Base-by-base conservation (phyloP, 169 alveolate species). In the Plasmodium berghei region DNA sequence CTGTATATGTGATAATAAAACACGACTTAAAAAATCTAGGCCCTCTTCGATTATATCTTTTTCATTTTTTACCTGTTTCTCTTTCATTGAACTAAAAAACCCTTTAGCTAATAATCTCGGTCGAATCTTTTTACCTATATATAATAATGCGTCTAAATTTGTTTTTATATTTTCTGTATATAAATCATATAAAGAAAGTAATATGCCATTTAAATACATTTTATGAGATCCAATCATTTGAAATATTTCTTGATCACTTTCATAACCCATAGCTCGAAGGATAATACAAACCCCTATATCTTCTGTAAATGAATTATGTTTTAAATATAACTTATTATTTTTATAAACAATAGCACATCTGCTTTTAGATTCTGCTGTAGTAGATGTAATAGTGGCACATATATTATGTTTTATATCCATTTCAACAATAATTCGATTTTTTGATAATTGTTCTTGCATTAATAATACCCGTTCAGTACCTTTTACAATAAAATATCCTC, bases 371-470 rank as follows among this genome's bases (percentile, higher is more conserved):
- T 98, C 99, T 45, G 98, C 99, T 1, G 99, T 97, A 5, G 99
- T 97, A 5, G 99, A 98, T 52, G 99, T 98, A 28, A 98, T 99
- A 61, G 98, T 95, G 1, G 99, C 99, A 45, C 98, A 96, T 8
- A 97, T 94, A 92, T 96, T 97, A 80, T 97, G 95, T 80, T 98
- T 98, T 58, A 93, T 91, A 92, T 97, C 99, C 94, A 93, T 95
- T 92, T 99, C 99, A 22, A 99, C 99, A 75, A 99, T 98, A 80
- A 99, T 98, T 72, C 99, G 93, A 93, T 99, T 98, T 95, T 98
- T 97, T 24, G 98, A 93, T 73, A 98, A 93, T 91, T 99, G 99
- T 91, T 99, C 99, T 93, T 99, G 99, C 97, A 99, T 98, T 86
- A 99, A 88, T 72, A 98, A 92, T 22, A 94, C 99, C 92, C 98